Conservation (phyloP, 192 early-diverging fungal species). For the Diversispora epigaea region DNA sequence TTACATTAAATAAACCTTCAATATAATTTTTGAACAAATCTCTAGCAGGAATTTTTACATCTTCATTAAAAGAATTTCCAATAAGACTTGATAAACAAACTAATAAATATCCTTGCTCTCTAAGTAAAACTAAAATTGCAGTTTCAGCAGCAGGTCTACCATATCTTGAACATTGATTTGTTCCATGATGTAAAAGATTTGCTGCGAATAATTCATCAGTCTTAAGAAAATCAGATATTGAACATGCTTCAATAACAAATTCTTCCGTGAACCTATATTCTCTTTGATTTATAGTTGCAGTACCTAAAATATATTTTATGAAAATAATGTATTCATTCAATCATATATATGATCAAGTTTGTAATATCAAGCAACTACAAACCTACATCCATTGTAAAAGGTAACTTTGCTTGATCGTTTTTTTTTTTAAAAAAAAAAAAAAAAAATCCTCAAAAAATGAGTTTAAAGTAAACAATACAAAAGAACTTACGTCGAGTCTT, state of each 20-base stretch:
- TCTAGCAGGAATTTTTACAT: constrained; percentile 47
- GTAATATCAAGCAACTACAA: background rate
- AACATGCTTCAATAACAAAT: constrained; percentile 62
- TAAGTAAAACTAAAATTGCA: constrained; percentile 66
- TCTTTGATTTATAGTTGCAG: background rate
- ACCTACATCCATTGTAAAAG: background rate
- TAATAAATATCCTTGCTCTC: constrained; percentile 63
- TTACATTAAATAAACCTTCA: constrained; percentile 37
- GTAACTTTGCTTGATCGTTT: too few species aligned
- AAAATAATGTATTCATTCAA: background rate
- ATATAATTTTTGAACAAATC: constrained; percentile 46
- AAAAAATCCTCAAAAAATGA: too few species aligned
- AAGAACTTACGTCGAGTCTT: background rate
- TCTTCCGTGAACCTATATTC: constrained; percentile 23
- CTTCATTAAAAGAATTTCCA: constrained; percentile 47
- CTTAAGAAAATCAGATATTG: constrained; percentile 77
- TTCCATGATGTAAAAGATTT: constrained; percentile 58
- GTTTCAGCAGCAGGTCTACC: constrained; percentile 62
- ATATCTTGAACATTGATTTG: constrained; percentile 52
- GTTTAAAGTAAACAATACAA: too few species aligned
- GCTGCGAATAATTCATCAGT: constrained; percentile 78
- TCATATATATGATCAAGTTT: background rate
- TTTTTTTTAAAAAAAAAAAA: too few species aligned
- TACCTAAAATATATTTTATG: background rate
- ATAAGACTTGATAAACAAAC: constrained; percentile 55